These are phyloP conservation scores for Acer yangbiense DNA, from an alignment of 345 rosid genomes.

Conservation along the genomic window DNA sequence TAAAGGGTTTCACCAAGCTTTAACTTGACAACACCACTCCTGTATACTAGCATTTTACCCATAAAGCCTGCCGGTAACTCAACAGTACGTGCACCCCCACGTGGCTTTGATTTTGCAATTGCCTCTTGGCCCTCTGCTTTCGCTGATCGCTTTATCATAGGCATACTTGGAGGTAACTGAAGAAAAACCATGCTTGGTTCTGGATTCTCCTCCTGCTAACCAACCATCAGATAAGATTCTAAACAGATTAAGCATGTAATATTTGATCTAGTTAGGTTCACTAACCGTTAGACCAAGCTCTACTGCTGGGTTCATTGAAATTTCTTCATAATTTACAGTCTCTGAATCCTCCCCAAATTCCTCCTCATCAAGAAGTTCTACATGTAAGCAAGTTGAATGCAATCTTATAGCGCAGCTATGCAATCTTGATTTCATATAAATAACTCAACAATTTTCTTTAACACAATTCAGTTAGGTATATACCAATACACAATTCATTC, in stretches of 20 bases:
- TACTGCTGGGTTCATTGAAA: slow-evolving; percentile 40
- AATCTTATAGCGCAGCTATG: not conserved
- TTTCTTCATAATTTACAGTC: slow-evolving; percentile 41
- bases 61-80: slow-evolving; percentile 69
- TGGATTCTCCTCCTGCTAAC: slow-evolving; percentile 60
- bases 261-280: slow-evolving; percentile 17
- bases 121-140: slow-evolving; percentile 36
- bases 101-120: slow-evolving; percentile 31
- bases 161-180: slow-evolving; percentile 68
- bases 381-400: slow-evolving; percentile 23
- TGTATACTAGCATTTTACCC: slow-evolving; percentile 87
- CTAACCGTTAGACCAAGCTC: slow-evolving; percentile 68
- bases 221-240: slow-evolving; percentile 17
- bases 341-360: slow-evolving; percentile 60
- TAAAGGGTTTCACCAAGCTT: slow-evolving; percentile 74
- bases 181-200: slow-evolving; percentile 66
- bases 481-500: not conserved
- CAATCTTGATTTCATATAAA: slow-evolving; percentile 9
- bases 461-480: not conserved
- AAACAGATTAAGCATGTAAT: slow-evolving; percentile 14
- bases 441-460: not conserved
- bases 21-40: slow-evolving; percentile 79
- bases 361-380: slow-evolving; percentile 71
- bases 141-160: slow-evolving; percentile 48
- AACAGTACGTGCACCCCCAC: slow-evolving; percentile 4